A percentile compares a stretch with the other conserved stretches of the same genome.
phyloP scores from a whole-genome alignment of 371 early-diverging fungal genomes.

The Mortierella sp. region DNA sequence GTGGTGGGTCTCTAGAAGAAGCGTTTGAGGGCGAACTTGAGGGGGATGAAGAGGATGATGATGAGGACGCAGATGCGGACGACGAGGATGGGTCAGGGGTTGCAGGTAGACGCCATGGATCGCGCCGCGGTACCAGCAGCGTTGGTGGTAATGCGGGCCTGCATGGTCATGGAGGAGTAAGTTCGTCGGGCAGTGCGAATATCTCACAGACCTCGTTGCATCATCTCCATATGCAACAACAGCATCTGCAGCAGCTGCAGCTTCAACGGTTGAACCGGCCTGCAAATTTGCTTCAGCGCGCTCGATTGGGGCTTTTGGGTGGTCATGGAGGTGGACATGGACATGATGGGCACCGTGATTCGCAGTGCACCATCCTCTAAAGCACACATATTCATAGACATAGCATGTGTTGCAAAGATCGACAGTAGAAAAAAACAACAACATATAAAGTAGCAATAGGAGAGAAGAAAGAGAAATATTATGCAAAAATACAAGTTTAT shows the following conservation, averaged over 20 bases:
- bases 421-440: not conserved
- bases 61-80: slow-evolving; percentile 28
- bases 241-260: slow-evolving; percentile 37
- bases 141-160: not conserved
- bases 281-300: slow-evolving; percentile 26
- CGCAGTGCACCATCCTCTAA: slow-evolving; percentile 37
- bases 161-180: not conserved
- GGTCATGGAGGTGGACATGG: slow-evolving; percentile 9
- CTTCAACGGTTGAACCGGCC: slow-evolving; percentile 21
- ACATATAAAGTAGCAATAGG: not conserved
- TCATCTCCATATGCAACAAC: slow-evolving; percentile 45
- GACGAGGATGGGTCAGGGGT: not conserved
- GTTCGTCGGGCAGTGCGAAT: not conserved
- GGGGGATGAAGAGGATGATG: slow-evolving; percentile 31
- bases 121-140: not conserved
- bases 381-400: not conserved
- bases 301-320: slow-evolving; percentile 32
- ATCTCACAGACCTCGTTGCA: slow-evolving; percentile 39
- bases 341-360: slow-evolving; percentile 1
- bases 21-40: slow-evolving; percentile 12
- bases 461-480: not conserved
- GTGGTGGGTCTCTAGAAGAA: slow-evolving; percentile 1
- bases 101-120: not conserved
- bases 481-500: slow-evolving; percentile 12
- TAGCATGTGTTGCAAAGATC: not conserved